Evolutionary conservation across 306 rosid species (phyloP).

Genomic region (Pachyrhizus erosus): DNA sequence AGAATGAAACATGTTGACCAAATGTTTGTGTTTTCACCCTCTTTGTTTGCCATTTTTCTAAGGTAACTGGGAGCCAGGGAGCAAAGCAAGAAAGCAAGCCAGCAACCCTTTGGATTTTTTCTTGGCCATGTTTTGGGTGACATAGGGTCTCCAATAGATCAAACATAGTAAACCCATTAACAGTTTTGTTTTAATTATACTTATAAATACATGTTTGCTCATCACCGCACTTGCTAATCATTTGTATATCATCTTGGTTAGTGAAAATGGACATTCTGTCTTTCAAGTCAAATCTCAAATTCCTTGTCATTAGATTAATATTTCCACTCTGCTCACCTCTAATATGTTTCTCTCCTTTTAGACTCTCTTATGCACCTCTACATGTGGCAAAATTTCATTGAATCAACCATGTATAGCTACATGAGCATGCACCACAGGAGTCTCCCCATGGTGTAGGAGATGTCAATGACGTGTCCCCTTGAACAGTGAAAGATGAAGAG

Average conservation of each 20-base stretch:
- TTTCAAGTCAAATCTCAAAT: conserved; percentile 56
- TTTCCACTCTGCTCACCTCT: conserved; percentile 32
- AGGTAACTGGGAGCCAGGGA: conserved; percentile 39
- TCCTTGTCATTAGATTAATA: conserved; percentile 44
- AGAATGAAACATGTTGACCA: conserved; percentile 74
- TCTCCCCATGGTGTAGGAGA: conserved; percentile 7
- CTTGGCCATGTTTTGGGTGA: conserved; percentile 89
- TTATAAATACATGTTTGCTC: conserved; percentile 44
- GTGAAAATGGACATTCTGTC: conserved; percentile 53
- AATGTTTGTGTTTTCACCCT: conserved; percentile 54
- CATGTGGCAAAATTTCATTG: conserved; percentile 20
- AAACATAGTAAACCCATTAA: conserved; percentile 47
- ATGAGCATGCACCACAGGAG: background rate
- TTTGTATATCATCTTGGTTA: conserved; percentile 63
- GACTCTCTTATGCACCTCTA: background rate
- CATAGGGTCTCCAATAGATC: no score
- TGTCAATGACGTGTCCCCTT: conserved; percentile 26
- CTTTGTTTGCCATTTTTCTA: conserved; percentile 52
- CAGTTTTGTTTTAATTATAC: conserved; percentile 37
- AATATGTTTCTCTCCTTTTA: conserved; percentile 40
- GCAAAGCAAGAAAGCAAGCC: conserved; percentile 75
- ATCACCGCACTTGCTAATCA: conserved; percentile 62
- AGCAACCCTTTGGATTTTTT: conserved; percentile 60
- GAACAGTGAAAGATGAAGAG: conserved; percentile 17
- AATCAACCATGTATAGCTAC: background rate